Evolutionary conservation across 2,329 filamentous ascomycete genomes (phyloP), one percentile per base, ranked within the genome.

Genomic region (Alternaria burnsii): DNA sequence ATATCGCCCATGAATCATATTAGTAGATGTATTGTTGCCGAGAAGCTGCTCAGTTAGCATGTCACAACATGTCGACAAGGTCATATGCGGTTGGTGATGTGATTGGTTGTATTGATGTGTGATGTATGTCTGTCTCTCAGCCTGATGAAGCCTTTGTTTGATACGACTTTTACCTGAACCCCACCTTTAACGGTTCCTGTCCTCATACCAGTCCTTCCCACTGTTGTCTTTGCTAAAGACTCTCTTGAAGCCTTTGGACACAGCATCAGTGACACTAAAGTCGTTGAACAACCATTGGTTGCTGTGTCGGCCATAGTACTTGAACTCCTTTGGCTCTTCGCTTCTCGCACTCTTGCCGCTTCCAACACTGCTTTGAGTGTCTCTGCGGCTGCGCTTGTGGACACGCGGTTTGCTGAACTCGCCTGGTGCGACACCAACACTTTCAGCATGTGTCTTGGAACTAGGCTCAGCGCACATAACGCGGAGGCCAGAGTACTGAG

Each of bases 211-310:
- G 32, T 67, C 59, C n/a, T 47, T 51, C 5, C 56, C 59, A 4
- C 57, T 59, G 3, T 60, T 56, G 7, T 66, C 66, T 61, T 61
- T 69, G 9, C 65, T 55, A 61, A 76, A 75, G 9, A 74, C 66
- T 65, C 62, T 75, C 4, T 66, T 71, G 51, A 61, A 75, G 20
- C 73, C 73, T 61, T 69, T 75, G 51, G 67, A 71, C 30, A 77
- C 68, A n/a, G 65, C 67, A 18, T 71, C 74, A 11, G 70, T 74
- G 40, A 79, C 63, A 36, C 75, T 78, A 41, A 78, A 78, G 43
- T 76, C 76, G 20, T 77, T 76, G 62, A 79, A 79, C 22, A 79
- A 57, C 77, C 77, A 79, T 52, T 69, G 70, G 52, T 79, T 79
- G 10, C 69, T 69, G 62, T 79, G 77, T 5, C 77, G 22, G 6